Conservation (phyloP, 2,329 filamentous ascomycete genomes). For the Penicillium sp. region DNA sequence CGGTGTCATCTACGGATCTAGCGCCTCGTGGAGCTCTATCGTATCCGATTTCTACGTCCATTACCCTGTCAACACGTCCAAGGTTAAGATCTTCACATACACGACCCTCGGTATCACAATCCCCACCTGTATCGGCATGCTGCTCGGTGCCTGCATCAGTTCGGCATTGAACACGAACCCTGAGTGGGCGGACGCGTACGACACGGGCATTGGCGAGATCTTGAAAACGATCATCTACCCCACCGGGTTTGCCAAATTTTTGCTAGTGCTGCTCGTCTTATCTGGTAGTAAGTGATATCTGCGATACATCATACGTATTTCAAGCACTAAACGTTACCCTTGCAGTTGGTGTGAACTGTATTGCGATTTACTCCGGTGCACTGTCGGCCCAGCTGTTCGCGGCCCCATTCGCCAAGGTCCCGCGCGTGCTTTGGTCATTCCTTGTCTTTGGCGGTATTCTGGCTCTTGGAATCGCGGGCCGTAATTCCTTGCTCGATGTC, state of each 20-base stretch:
- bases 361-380: constrained; percentile 41
- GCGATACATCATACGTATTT: neutral
- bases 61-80: constrained; percentile 22
- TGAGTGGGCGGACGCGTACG: constrained; percentile 21
- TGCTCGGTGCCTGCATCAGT: constrained; percentile 19
- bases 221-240: constrained; percentile 21
- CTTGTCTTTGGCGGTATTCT: constrained; percentile 49
- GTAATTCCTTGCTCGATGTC: constrained; percentile 45
- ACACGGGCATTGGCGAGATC: constrained; percentile 22
- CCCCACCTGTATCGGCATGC: constrained; percentile 23
- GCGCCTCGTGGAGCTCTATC: constrained; percentile 26
- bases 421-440: constrained; percentile 50
- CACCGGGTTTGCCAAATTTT: constrained; percentile 26
- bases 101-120: constrained; percentile 25
- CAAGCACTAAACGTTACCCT: constrained; percentile 1
- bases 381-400: constrained; percentile 43
- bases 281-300: constrained; percentile 21
- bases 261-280: constrained; percentile 41
- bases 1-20: constrained; percentile 35
- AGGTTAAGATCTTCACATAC: constrained; percentile 23
- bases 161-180: constrained; percentile 17
- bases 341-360: constrained; percentile 40
- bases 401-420: constrained; percentile 45
- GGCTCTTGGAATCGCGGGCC: constrained; percentile 43
- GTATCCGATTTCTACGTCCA: constrained; percentile 26